A percentile compares a stretch with the other conserved stretches of the same genome.
Conservation (phyloP, 352 stramenopile genomes). For the Phytophthora pseudosyringae region DNA sequence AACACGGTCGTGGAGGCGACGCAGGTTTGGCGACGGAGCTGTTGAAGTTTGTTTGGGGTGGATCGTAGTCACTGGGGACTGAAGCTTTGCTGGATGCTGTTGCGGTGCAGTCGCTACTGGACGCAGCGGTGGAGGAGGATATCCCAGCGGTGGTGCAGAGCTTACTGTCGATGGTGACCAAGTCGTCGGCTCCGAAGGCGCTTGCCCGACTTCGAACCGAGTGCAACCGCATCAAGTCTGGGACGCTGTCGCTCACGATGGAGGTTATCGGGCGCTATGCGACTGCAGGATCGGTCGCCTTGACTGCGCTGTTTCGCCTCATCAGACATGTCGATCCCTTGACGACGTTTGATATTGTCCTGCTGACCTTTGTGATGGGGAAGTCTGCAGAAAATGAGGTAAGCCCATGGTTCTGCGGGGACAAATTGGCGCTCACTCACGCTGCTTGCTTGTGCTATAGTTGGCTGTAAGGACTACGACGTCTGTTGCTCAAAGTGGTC, state of each 20-base stretch:
- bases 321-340: constrained; percentile 55
- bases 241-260: constrained; percentile 61
- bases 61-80: no score
- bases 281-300: constrained; percentile 50
- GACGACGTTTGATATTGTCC: constrained; percentile 65
- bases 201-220: constrained; percentile 61
- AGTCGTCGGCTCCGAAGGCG: constrained; percentile 51
- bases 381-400: constrained; percentile 73
- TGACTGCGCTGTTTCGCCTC: constrained; percentile 54
- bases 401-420: not conserved
- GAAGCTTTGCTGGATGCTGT: no score
- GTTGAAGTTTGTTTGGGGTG: no score
- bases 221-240: constrained; percentile 62
- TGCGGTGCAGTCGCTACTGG: constrained; percentile 55
- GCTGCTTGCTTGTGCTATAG: constrained; percentile 22
- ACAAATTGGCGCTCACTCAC: not conserved
- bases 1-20: constrained; percentile 64
- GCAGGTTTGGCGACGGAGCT: not conserved
- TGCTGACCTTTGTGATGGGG: constrained; percentile 68
- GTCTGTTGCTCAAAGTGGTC: constrained; percentile 45
- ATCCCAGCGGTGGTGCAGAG: constrained; percentile 81
- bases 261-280: constrained; percentile 74
- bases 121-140: constrained; percentile 79
- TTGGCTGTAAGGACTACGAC: constrained; percentile 52
- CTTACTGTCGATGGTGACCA: constrained; percentile 74